Conservation (phyloP, 768 basidiomycete species). For the Podaxis sp. region DNA sequence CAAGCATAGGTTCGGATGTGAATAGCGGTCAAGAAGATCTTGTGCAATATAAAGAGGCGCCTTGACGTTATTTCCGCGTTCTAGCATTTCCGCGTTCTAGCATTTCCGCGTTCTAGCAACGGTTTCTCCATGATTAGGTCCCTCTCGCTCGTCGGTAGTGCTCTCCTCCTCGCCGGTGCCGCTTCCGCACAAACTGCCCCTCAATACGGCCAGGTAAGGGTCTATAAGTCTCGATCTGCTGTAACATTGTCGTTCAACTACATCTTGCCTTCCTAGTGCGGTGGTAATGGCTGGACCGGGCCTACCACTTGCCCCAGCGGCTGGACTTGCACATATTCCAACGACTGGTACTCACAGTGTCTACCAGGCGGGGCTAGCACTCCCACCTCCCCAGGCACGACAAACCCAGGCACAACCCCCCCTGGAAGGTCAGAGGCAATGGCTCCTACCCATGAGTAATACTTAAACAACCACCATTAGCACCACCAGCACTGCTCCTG, state of each 20-base stretch:
- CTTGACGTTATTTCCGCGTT: not conserved
- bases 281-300: slow-evolving; percentile 52
- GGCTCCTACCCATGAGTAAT: slow-evolving; percentile 6
- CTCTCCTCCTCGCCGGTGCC: slow-evolving; percentile 14
- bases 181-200: slow-evolving; percentile 27
- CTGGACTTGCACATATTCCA: slow-evolving; percentile 43
- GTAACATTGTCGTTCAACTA: not conserved
- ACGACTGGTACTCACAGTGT: slow-evolving; percentile 55
- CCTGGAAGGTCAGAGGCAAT: slow-evolving; percentile 20
- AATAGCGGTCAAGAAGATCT: not conserved
- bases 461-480: slow-evolving; percentile 34
- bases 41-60: not conserved
- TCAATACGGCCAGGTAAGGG: slow-evolving; percentile 36
- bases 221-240: not conserved
- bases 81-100: no score
- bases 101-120: not conserved
- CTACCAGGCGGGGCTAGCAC: slow-evolving; percentile 40
- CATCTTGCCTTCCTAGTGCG: slow-evolving; percentile 37
- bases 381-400: slow-evolving; percentile 24
- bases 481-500: slow-evolving; percentile 30
- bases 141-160: slow-evolving; percentile 10
- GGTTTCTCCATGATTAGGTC: not conserved
- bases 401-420: slow-evolving; percentile 26
- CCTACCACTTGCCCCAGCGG: slow-evolving; percentile 49
- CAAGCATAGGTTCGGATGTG: not conserved